A percentile compares a stretch with the other conserved stretches of the same genome.
Evolutionary conservation across 371 early-diverging fungal genomes (phyloP).

Genomic region (Mortierella sp.): DNA sequence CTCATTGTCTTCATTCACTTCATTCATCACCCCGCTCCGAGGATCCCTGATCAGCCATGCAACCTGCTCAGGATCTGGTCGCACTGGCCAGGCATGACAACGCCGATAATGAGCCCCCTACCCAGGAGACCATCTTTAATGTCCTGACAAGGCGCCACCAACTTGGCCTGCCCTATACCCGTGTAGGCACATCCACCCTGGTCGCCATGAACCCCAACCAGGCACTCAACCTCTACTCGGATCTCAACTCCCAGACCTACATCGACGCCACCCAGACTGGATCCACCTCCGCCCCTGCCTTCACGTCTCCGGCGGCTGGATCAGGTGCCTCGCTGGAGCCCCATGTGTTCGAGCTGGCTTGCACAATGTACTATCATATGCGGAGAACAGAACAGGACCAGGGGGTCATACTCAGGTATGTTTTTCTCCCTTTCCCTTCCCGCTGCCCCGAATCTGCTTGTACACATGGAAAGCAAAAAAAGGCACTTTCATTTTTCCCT

Average conservation of each 20-base stretch:
- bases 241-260: conserved; percentile 52
- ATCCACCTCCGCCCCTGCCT: neutral
- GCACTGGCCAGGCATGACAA: conserved; percentile 39
- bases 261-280: conserved; percentile 10
- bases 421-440: no score
- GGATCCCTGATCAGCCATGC: no score
- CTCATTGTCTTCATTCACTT: no score
- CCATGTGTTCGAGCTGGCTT: conserved; percentile 69
- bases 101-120: conserved; percentile 54
- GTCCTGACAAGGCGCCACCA: conserved; percentile 65
- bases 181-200: conserved; percentile 65
- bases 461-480: no score
- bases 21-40: no score
- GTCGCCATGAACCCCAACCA: conserved; percentile 71
- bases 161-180: conserved; percentile 68
- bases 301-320: no score
- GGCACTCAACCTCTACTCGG: conserved; percentile 63
- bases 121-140: conserved; percentile 66
- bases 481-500: no score
- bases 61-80: conserved; percentile 46
- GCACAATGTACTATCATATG: conserved; percentile 78
- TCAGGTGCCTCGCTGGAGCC: conserved; percentile 55
- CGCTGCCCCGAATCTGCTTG: no score
- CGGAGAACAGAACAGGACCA: conserved; percentile 84
- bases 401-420: conserved; percentile 78